Percentiles rank a stretch among this genome's conserved stretches.
Conservation (phyloP, 108 stramenopile genomes). For the Pseudonitzschia multistriata region DNA sequence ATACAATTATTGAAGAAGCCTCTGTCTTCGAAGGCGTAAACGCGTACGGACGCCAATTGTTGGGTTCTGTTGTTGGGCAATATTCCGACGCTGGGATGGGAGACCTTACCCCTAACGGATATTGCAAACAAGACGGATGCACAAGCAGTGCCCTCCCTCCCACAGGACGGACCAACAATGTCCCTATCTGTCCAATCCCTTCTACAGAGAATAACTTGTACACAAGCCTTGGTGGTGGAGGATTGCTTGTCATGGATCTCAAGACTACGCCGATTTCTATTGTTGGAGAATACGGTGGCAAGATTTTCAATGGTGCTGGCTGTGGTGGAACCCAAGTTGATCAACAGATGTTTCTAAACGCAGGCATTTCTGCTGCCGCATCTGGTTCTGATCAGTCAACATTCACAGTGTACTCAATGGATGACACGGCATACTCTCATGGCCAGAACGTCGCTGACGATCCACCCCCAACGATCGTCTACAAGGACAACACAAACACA, state of each 20-base stretch:
- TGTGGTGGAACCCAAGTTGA: conserved; percentile 25
- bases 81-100: conserved; percentile 13
- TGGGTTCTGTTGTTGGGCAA: conserved; percentile 21
- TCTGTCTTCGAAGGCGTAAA: conserved; percentile 26
- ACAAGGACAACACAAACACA: conserved; percentile 27
- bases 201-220: conserved; percentile 4
- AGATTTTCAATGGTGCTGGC: conserved; percentile 29
- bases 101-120: conserved; percentile 27
- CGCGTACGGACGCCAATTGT: conserved; percentile 24
- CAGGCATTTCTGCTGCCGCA: conserved; percentile 21
- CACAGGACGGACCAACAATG: conserved; percentile 29
- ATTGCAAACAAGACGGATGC: conserved; percentile 35
- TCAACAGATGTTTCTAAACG: conserved; percentile 20
- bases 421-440: conserved; percentile 4
- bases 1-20: conserved; percentile 14
- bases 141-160: background rate
- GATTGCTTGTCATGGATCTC: conserved; percentile 24
- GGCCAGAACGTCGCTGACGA: background rate
- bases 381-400: conserved; percentile 20
- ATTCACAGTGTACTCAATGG: conserved; percentile 21
- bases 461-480: conserved; percentile 10
- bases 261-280: conserved; percentile 33
- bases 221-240: conserved; percentile 33
- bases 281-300: conserved; percentile 33
- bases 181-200: conserved; percentile 39